Base-by-base conservation (phyloP, 768 basidiomycete species). In the Crucibulum laeve region DNA sequence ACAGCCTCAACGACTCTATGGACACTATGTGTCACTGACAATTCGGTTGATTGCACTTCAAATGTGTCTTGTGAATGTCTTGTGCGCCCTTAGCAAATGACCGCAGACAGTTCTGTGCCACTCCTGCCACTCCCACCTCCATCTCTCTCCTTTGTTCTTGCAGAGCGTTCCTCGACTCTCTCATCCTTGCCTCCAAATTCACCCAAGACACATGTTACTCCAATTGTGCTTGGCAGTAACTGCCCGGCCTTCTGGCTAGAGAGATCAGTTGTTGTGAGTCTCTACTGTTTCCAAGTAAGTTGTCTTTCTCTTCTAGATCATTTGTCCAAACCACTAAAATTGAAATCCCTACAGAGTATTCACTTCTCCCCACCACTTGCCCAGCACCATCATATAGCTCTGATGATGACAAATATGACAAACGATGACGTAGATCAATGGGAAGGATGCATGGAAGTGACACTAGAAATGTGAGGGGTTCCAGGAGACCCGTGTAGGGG, bases 171-270 rank as follows among this genome's bases (percentile, higher is more conserved):
- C 72, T 96, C 6, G 91, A 91, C 0, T 82, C 89, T 0, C 69
- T 97, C 32, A 91, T 97, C 44, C 73, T 91, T 40, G 94, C 93
- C 0, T 86, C 87, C 13, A 97, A 97, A 54, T 94, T 94, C 58
- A 81, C 87, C 48, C 91, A 94, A 67, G 93, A 97, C 56, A 84
- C 89, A 40, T 91, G 88, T 33, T 96, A 94, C 54, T 92, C 90
- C 11, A 95, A 96, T 60, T 80, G 82, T 21, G 92, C 93, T 14
- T 96, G 94, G 94, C 87, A 89, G 1, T 92, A 93, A 56, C 76
- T 97, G 4, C 88, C 87, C n/a, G 91, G 92, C 14, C 74, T 97
- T 2, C 80, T 84, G 0, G 81, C 90, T 4, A 68, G 81, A 32
- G 93, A 97, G 69, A 87, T 97, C 40, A 83, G 89, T 28, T 78